Evolutionary conservation across 768 basidiomycete species (phyloP).

Genomic region (Ramaria rubella): DNA sequence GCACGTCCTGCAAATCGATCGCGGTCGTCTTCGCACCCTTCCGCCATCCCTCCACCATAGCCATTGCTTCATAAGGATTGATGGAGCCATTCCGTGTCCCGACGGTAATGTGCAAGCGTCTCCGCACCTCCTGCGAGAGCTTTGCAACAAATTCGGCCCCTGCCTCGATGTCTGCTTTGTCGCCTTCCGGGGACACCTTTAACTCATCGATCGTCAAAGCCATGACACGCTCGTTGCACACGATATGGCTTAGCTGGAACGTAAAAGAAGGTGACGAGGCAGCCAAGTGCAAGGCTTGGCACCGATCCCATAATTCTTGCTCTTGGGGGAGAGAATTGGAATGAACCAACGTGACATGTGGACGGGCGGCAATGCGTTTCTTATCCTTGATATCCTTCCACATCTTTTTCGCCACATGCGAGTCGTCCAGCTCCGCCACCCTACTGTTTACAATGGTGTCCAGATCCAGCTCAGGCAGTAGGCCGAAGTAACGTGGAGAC

Average conservation of each 20-base stretch:
- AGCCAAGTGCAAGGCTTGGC: conserved; percentile 36
- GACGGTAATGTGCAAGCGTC: conserved; percentile 77
- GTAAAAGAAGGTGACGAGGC: conserved; percentile 47
- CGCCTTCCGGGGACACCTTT: conserved; percentile 24
- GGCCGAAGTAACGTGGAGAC: conserved; percentile 65
- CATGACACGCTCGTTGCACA: conserved; percentile 81
- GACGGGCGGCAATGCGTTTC: conserved; percentile 46
- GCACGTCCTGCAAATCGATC: conserved; percentile 3
- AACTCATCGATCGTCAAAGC: conserved; percentile 66
- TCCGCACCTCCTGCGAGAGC: conserved; percentile 41
- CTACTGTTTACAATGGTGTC: conserved; percentile 36
- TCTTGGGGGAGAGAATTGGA: conserved; percentile 35
- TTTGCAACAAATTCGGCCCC: conserved; percentile 37
- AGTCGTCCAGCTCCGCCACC: conserved; percentile 31
- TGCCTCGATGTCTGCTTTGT: conserved; percentile 32
- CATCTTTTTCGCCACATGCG: conserved; percentile 31
- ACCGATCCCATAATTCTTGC: conserved; percentile 45
- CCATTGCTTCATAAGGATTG: conserved; percentile 61
- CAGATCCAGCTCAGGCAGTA: conserved; percentile 70
- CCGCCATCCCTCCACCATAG: conserved; percentile 50
- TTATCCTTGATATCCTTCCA: conserved; percentile 42
- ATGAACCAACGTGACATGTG: conserved; percentile 89
- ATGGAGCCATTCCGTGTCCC: conserved; percentile 56
- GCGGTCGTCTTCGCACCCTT: not conserved
- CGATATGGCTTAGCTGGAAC: conserved; percentile 51